These are phyloP conservation scores for Malus sylvestris DNA, from an alignment of 306 rosid species.

Conservation along the genomic window DNA sequence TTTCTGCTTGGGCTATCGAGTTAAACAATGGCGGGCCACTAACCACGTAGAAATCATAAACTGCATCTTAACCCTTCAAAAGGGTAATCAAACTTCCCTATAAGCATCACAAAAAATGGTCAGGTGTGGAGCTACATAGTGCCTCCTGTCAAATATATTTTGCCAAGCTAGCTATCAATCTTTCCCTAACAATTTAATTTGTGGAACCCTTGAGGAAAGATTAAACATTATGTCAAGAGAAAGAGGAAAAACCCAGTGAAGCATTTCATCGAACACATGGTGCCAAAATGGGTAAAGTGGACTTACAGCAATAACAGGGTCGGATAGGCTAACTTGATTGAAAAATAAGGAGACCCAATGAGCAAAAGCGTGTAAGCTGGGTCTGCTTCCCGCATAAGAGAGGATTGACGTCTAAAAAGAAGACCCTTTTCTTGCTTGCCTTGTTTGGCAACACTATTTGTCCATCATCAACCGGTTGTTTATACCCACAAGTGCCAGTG, in stretches of 20 bases:
- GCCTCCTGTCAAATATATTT: too few relatives aligned
- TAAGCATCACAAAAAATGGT: background rate
- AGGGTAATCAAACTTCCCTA: background rate
- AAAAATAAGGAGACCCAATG: conserved; percentile 66
- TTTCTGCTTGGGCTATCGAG: background rate
- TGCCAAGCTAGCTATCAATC: too few relatives aligned
- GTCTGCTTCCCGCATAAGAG: conserved; percentile 63
- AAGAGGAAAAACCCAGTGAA: background rate
- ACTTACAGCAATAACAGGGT: conserved; percentile 77
- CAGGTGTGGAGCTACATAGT: background rate
- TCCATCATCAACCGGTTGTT: conserved; percentile 20
- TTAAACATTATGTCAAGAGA: too few relatives aligned
- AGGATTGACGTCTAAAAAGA: conserved; percentile 81
- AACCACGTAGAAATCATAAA: background rate
- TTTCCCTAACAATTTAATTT: too few relatives aligned
- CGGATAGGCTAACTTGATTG: conserved; percentile 46
- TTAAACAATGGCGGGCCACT: background rate
- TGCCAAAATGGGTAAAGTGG: background rate
- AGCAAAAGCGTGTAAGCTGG: conserved; percentile 58
- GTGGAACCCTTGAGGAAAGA: too few relatives aligned
- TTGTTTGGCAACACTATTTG: conserved; percentile 17
- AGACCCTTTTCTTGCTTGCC: conserved; percentile 42
- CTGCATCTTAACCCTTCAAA: background rate
- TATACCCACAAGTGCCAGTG: conserved; percentile 8
- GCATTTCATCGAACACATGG: background rate